Evolutionary conservation across 2,329 filamentous ascomycete species (phyloP), one percentile per base, ranked within the genome.

Genomic region (Sclerotinia spermophila): DNA sequence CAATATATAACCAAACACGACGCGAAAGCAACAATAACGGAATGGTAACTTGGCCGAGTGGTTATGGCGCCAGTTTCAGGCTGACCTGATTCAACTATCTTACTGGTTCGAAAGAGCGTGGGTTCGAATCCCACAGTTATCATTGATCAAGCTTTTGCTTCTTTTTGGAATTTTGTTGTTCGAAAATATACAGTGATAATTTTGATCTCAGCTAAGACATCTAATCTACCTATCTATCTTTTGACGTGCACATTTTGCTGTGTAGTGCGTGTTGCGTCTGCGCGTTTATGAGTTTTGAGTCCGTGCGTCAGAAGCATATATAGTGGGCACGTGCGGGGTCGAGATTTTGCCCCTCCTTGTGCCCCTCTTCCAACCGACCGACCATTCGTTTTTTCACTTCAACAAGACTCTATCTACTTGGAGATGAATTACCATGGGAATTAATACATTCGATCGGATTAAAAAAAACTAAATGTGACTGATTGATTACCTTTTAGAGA

Each of bases 41-140:
- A 4, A 1, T 1, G 75, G 76, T 70, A 74, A 79, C 73, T 72
- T 79, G 77, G 77, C 77, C 77, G 78, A 80, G 78, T 76, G 77
- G 78, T 79, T 79, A 79, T 77, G 78, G 79, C 78, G 79, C 78
- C 74, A 79, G 78, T 78, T 80, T 80, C 79, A 80, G 79, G 76
- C 51, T 33, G 5, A 72, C 68, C 62, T 71, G 70, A 72, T 72
- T 60, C 67, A 15, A 1, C n/a, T 40, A 70, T 21, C 5, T 27
- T 70, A 67, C 68, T 70, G 68, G 68, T 70, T 79, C 77, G 76
- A 76, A 78, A 78, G 78, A 79, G 76, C 78, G 77, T 74, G 78
- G 76, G 78, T 79, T 79, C 78, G 77, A 79, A 75, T 78, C 78
- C 77, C 78, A 74, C 76, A 59, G 35, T 59, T 38, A 38, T 59